Percentiles rank a stretch among this genome's conserved stretches.
Evolutionary conservation across 768 basidiomycete genomes (phyloP).

Genomic region (Rhizopogon vinicolor): DNA sequence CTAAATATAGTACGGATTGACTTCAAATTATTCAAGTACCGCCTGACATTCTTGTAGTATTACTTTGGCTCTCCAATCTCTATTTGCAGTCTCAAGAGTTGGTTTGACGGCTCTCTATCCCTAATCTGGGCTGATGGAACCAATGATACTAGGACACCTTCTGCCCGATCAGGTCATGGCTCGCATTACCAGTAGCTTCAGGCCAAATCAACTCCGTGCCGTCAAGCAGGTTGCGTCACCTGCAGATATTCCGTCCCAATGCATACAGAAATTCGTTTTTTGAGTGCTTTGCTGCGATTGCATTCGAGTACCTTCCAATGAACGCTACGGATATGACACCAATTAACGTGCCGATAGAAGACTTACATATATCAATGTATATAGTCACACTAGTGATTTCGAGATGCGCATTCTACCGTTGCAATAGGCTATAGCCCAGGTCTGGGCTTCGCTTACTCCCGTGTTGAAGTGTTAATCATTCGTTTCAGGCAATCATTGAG

Average conservation of each 20-base stretch:
- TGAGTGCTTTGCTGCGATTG: constrained; percentile 64
- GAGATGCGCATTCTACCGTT: too few species aligned
- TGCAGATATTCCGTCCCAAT: constrained; percentile 50
- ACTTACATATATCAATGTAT: too few species aligned
- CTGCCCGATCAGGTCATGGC: constrained; percentile 58
- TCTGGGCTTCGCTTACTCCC: too few species aligned
- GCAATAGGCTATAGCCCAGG: too few species aligned
- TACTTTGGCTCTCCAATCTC: constrained; percentile 57
- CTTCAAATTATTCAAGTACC: not conserved
- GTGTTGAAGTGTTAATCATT: too few species aligned
- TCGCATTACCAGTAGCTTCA: constrained; percentile 51
- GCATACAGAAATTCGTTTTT: constrained; percentile 70
- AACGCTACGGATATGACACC: too few species aligned
- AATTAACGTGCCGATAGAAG: too few species aligned
- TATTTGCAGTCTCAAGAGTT: constrained; percentile 39
- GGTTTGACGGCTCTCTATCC: constrained; percentile 48
- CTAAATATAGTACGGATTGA: constrained; percentile 49
- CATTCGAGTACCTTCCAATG: too few species aligned
- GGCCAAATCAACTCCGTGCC: constrained; percentile 37
- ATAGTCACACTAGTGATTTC: too few species aligned
- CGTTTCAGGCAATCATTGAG: too few species aligned
- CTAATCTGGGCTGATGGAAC: constrained; percentile 71
- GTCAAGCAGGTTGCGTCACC: constrained; percentile 46
- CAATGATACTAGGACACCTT: constrained; percentile 47
- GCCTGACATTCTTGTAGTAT: constrained; percentile 34